Percentiles rank a stretch among this genome's conserved stretches.
These are phyloP conservation scores for Oryza meridionalis DNA, from an alignment of 176 grass and related monocot genomes.

Conservation along the genomic window DNA sequence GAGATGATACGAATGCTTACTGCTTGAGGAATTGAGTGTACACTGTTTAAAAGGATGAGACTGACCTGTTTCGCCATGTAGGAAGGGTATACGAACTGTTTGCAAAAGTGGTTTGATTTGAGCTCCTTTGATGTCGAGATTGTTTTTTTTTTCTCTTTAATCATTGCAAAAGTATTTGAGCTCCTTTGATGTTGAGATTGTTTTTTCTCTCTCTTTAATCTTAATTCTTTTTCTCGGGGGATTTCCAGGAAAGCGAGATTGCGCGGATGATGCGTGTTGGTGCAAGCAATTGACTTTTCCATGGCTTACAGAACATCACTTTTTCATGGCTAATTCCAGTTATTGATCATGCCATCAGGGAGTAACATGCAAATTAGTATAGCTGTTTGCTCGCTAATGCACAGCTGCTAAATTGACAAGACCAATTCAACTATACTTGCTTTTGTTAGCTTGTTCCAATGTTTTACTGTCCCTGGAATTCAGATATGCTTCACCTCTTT, in stretches of 20 bases:
- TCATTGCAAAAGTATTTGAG: background rate
- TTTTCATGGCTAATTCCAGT: constrained; percentile 10
- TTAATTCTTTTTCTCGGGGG: background rate
- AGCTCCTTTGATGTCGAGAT: background rate
- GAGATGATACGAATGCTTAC: background rate
- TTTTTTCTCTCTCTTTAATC: background rate
- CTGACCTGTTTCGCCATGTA: background rate
- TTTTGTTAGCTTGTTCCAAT: constrained; percentile 7
- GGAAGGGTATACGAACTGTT: background rate
- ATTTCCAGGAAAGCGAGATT: background rate
- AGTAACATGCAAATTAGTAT: background rate
- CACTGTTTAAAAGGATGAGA: background rate
- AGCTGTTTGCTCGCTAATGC: background rate
- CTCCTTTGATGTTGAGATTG: background rate
- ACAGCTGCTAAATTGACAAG: background rate
- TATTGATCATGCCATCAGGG: background rate
- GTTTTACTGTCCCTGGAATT: constrained; percentile 17
- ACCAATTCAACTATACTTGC: background rate
- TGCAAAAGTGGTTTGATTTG: background rate
- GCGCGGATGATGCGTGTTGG: background rate
- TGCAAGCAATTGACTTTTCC: constrained; percentile 36
- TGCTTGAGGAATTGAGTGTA: background rate
- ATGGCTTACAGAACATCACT: background rate
- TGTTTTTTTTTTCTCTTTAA: background rate
- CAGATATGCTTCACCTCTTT: constrained; percentile 18